phyloP scores from a whole-genome alignment of 2,329 filamentous ascomycete genomes.

The Clathrospora elynae region DNA sequence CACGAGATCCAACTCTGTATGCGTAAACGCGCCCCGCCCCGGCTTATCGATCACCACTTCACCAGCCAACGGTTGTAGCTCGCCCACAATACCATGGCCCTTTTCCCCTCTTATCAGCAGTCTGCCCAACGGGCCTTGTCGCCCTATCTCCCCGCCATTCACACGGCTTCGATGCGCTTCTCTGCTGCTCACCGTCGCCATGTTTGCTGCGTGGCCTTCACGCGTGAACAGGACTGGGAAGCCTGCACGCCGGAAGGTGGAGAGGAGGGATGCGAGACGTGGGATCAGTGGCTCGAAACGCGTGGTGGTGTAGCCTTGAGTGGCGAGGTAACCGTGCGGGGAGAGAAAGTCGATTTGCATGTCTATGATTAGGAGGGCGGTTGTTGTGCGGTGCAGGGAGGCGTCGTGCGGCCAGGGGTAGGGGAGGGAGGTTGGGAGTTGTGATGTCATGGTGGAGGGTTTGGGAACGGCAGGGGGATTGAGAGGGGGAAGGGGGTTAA shows the following conservation, averaged over 20 bases:
- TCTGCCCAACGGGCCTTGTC: slow-evolving; percentile 61
- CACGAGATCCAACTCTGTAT: slow-evolving; percentile 60
- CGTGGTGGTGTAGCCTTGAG: slow-evolving; percentile 54
- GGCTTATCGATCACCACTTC: slow-evolving; percentile 63
- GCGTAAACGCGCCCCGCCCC: slow-evolving; percentile 58
- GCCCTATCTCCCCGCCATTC: slow-evolving; percentile 59
- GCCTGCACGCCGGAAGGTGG: slow-evolving; percentile 47
- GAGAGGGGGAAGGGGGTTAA: background rate
- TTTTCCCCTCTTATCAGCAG: slow-evolving; percentile 62
- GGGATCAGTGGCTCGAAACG: slow-evolving; percentile 54
- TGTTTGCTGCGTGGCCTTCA: slow-evolving; percentile 60
- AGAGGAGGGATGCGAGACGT: slow-evolving; percentile 49
- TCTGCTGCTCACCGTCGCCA: slow-evolving; percentile 62
- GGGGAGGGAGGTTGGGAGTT: slow-evolving; percentile 36
- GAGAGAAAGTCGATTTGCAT: slow-evolving; percentile 62
- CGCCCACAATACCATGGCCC: slow-evolving; percentile 63
- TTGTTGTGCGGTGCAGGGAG: slow-evolving; percentile 49
- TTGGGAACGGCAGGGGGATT: background rate
- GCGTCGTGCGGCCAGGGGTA: slow-evolving; percentile 52
- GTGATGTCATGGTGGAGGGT: slow-evolving; percentile 15
- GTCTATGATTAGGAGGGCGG: slow-evolving; percentile 61
- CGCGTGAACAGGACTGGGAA: slow-evolving; percentile 58
- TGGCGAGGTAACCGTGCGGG: slow-evolving; percentile 56
- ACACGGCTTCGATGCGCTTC: slow-evolving; percentile 60
- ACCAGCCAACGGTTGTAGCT: slow-evolving; percentile 55